A percentile compares a stretch with the other conserved stretches of the same genome.
These are phyloP conservation scores for Themeda triandra DNA, from an alignment of 176 grass and related monocot genomes.

Conservation along the genomic window DNA sequence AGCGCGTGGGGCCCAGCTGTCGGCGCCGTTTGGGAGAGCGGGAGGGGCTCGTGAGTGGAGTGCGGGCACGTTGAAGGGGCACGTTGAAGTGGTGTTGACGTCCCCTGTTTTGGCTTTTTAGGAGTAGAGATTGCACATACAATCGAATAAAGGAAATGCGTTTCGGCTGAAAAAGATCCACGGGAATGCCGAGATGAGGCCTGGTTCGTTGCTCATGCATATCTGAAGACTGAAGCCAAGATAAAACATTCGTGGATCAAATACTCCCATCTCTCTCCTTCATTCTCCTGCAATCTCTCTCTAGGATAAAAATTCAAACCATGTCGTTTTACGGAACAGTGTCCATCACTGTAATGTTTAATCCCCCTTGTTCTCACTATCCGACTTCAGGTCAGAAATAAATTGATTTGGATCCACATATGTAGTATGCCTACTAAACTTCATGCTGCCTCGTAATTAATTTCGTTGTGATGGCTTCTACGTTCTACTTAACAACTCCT, in stretches of 20 bases:
- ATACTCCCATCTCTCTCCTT: background rate
- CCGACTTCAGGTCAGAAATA: background rate
- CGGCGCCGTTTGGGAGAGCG: too few relatives aligned
- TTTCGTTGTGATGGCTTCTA: too few relatives aligned
- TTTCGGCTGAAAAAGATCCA: background rate
- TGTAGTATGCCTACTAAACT: background rate
- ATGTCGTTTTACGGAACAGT: background rate
- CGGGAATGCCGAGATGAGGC: background rate
- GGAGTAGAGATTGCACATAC: background rate
- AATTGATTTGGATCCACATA: background rate
- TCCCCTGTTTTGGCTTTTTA: too few relatives aligned
- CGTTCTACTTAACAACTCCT: too few relatives aligned
- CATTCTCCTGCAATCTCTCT: background rate
- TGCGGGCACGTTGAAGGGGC: too few relatives aligned
- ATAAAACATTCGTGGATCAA: slow-evolving; percentile 15
- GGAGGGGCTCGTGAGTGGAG: too few relatives aligned
- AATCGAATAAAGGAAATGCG: background rate
- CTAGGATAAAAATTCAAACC: background rate
- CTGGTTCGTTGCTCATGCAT: background rate
- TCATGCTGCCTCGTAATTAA: background rate
- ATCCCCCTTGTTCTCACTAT: background rate
- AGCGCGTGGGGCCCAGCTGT: too few relatives aligned
- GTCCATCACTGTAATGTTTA: background rate
- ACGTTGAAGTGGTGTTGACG: too few relatives aligned
- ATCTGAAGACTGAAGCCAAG: slow-evolving; percentile 29